Percentiles rank a stretch among this genome's conserved stretches.
Evolutionary conservation across 768 basidiomycete genomes (phyloP).

Genomic region (Russula emetica): DNA sequence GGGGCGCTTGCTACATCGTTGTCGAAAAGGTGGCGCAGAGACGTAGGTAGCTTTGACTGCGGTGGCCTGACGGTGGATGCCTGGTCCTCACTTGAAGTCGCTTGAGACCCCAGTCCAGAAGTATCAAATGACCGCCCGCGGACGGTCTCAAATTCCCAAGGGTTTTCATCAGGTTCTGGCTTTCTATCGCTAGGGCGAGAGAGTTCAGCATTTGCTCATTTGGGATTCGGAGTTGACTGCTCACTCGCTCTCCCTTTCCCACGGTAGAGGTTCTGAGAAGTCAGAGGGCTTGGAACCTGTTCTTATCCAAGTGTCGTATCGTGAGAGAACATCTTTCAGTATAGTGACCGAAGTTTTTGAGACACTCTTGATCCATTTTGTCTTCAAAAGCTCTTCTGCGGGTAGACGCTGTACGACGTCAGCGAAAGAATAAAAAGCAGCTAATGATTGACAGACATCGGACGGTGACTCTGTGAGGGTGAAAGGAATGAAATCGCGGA

Average conservation of each 20-base stretch:
- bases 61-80: constrained; percentile 48
- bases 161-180: constrained; percentile 34
- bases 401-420: constrained; percentile 58
- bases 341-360: constrained; percentile 62
- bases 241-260: constrained; percentile 63
- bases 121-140: constrained; percentile 39
- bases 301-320: constrained; percentile 68
- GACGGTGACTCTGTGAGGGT: constrained; percentile 78
- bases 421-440: not conserved
- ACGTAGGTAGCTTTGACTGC: constrained; percentile 62
- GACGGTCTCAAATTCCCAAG: constrained; percentile 78
- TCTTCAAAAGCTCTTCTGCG: constrained; percentile 83
- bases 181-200: constrained; percentile 27
- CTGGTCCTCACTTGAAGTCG: constrained; percentile 9
- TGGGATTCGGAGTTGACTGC: constrained; percentile 13
- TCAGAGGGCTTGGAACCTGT: constrained; percentile 33
- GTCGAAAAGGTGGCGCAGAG: constrained; percentile 76
- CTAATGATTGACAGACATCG: constrained; percentile 49
- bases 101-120: constrained; percentile 10
- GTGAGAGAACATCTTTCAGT: constrained; percentile 75
- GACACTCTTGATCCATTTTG: constrained; percentile 84
- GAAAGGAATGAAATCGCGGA: constrained; percentile 81
- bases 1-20: constrained; percentile 40
- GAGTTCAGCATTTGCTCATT: constrained; percentile 29
- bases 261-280: constrained; percentile 62